Conservation (phyloP, 177 flowering plant genomes). For the Vitis hybrid region DNA sequence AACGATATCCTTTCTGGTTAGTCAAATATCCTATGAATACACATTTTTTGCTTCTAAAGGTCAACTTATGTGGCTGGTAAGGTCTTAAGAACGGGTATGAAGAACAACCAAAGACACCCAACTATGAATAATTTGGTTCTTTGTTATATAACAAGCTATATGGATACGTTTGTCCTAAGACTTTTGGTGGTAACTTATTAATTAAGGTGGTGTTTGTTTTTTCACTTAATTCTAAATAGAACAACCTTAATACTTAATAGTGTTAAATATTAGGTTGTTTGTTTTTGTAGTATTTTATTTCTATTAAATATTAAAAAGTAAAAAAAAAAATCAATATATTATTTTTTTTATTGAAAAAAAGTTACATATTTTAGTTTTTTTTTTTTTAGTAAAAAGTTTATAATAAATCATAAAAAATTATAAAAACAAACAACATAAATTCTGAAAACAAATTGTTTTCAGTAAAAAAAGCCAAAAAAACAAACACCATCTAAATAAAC, state of each 20-base stretch:
- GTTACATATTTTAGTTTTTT: too few relatives aligned
- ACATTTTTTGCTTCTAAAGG: not conserved
- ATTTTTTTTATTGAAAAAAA: too few relatives aligned
- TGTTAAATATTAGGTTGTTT: too few relatives aligned
- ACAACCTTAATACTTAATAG: rapidly evolving
- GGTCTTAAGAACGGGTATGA: not conserved
- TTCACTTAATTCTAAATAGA: too few relatives aligned
- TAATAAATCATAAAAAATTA: too few relatives aligned
- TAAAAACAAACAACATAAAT: too few relatives aligned
- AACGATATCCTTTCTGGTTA: not conserved
- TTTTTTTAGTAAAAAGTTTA: too few relatives aligned
- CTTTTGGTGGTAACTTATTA: not conserved
- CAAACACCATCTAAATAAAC: not conserved
- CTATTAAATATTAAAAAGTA: too few relatives aligned
- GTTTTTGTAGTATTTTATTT: too few relatives aligned
- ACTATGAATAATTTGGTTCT: not conserved
- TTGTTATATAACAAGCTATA: not conserved
- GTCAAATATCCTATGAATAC: slow-evolving; percentile 7
- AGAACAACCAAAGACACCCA: not conserved
- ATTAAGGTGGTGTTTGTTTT: not conserved
- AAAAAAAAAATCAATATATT: too few relatives aligned
- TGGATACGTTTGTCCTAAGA: too few relatives aligned
- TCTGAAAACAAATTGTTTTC: too few relatives aligned
- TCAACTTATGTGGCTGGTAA: not conserved
- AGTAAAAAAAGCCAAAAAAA: rapidly evolving